Percentiles rank a stretch among this genome's conserved stretches.
Conservation (phyloP, 768 basidiomycete species). For the Cystobasidiopsis lactophilus region DNA sequence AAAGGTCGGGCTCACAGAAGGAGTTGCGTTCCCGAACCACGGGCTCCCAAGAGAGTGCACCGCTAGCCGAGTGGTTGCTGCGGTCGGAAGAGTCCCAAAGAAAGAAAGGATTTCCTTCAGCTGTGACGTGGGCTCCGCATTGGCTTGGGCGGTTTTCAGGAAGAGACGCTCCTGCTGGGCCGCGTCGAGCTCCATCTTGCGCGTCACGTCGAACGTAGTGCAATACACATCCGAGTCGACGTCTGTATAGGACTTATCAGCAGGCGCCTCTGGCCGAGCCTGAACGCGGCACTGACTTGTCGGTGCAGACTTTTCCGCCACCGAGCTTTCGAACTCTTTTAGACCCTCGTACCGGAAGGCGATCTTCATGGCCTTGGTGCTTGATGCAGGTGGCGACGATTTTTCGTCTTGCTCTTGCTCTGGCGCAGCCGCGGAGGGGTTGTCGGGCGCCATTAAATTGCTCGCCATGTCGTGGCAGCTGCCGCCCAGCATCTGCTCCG, state of each 20-base stretch:
- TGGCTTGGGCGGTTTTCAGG: constrained; percentile 19
- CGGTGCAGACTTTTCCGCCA: constrained; percentile 4
- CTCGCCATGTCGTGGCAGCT: constrained; percentile 34
- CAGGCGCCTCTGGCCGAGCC: no score
- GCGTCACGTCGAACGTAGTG: constrained; percentile 48
- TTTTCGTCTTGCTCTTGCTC: constrained; percentile 19
- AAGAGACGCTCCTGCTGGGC: constrained; percentile 31
- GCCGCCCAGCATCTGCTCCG: constrained; percentile 25
- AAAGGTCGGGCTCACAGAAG: constrained; percentile 19
- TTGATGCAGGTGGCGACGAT: not conserved
- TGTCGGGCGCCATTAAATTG: constrained; percentile 62
- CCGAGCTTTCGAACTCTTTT: constrained; percentile 76
- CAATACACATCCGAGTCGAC: constrained; percentile 33
- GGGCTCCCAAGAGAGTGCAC: constrained; percentile 24
- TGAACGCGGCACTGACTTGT: not conserved
- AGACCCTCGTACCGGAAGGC: constrained; percentile 93
- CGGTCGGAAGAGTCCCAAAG: not conserved
- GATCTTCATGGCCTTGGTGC: constrained; percentile 52
- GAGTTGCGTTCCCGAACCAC: constrained; percentile 20
- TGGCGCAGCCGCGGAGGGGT: constrained; percentile 19
- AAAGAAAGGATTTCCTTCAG: not conserved
- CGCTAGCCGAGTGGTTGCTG: constrained; percentile 18
- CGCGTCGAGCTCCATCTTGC: constrained; percentile 34
- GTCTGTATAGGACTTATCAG: not conserved
- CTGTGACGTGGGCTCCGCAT: not conserved